Evolutionary conservation across 257 asterid species (phyloP).

Genomic region (Ophiorrhiza pumila): DNA sequence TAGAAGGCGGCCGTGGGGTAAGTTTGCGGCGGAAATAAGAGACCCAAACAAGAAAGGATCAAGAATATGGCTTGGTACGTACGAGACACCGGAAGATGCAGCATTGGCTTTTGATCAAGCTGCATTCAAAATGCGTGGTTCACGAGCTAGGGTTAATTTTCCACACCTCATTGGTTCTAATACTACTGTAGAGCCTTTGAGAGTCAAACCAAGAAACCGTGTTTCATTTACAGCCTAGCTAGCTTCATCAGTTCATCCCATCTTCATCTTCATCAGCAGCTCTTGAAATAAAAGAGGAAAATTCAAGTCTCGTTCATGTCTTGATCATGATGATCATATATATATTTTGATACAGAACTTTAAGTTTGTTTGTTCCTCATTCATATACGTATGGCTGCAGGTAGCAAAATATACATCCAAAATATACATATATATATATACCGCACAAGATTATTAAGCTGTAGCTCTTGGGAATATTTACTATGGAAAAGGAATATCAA

Average conservation of each 20-base stretch:
- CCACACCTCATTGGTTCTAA: slow-evolving; percentile 26
- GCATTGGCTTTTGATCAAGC: slow-evolving; percentile 40
- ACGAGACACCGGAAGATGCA: slow-evolving; percentile 37
- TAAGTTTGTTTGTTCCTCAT: too few species aligned
- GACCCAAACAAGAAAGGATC: slow-evolving; percentile 24
- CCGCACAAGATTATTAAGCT: too few species aligned
- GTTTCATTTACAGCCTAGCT: not conserved
- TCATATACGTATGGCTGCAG: too few species aligned
- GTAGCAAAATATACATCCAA: too few species aligned
- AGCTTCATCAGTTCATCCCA: too few species aligned
- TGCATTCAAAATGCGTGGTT: slow-evolving; percentile 33
- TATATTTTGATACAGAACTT: too few species aligned
- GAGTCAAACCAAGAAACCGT: slow-evolving; percentile 17
- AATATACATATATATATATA: too few species aligned
- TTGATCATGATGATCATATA: too few species aligned
- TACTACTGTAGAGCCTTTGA: not conserved
- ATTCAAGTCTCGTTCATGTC: too few species aligned
- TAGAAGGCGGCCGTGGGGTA: slow-evolving; percentile 41
- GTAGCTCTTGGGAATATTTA: too few species aligned
- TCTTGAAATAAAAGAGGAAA: not conserved
- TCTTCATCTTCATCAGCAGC: not conserved
- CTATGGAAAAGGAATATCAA: too few species aligned
- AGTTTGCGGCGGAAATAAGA: slow-evolving; percentile 35
- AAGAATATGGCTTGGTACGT: slow-evolving; percentile 37
- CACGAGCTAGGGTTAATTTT: slow-evolving; percentile 28